A percentile compares a stretch with the other conserved stretches of the same genome.
Evolutionary conservation across 257 asterid species (phyloP).

Genomic region (Nicotiana obtusifolia): DNA sequence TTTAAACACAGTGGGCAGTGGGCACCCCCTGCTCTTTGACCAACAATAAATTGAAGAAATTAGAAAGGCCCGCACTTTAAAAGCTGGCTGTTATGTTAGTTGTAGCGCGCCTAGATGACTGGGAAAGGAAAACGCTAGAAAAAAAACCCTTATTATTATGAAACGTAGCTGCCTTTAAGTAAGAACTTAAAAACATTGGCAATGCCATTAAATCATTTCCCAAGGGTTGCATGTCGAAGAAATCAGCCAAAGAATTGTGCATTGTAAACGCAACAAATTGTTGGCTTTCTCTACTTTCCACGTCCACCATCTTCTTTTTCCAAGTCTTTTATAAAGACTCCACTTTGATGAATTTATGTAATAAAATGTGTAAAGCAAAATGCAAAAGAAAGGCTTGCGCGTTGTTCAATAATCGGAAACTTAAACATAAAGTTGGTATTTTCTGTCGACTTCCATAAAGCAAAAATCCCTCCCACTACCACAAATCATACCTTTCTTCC

Average conservation of each 20-base stretch:
- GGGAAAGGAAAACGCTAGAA: no score
- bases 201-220: background rate
- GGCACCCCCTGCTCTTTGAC: background rate
- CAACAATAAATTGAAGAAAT: background rate
- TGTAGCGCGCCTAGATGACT: no score
- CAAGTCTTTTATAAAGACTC: background rate
- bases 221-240: background rate
- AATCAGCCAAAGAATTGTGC: background rate
- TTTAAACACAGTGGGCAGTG: background rate
- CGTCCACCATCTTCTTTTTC: background rate
- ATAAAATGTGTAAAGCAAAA: background rate
- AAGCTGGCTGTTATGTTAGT: no score
- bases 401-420: slow-evolving; percentile 7
- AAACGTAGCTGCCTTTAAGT: no score
- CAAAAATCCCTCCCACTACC: slow-evolving; percentile 34
- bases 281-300: slow-evolving; percentile 7
- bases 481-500: slow-evolving; percentile 43
- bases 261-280: background rate
- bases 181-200: background rate
- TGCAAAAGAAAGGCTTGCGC: background rate
- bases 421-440: slow-evolving; percentile 16
- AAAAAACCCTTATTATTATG: no score
- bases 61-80: no score
- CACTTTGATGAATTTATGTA: slow-evolving; percentile 2
- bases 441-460: slow-evolving; percentile 35